Evolutionary conservation across 352 stramenopile species (phyloP).

Genomic region (Pythium vanterpoolii): DNA sequence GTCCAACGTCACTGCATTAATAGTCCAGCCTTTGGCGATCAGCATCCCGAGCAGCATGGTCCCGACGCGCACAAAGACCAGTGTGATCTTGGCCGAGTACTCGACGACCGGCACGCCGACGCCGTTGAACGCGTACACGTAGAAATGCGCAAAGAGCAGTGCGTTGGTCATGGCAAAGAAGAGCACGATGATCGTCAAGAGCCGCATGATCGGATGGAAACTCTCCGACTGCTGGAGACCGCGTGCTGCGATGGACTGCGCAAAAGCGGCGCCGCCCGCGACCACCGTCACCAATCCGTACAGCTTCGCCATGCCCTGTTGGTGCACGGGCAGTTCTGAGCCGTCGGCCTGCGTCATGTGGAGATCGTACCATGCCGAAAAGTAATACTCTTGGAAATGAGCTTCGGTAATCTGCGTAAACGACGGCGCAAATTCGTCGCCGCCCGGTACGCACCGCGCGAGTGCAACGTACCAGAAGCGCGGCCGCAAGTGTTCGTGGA

Average conservation of each 20-base stretch:
- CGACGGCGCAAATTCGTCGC: slow-evolving; percentile 54
- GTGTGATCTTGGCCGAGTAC: slow-evolving; percentile 63
- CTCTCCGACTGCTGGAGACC: slow-evolving; percentile 54
- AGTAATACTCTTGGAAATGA: slow-evolving; percentile 77
- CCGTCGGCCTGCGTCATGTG: slow-evolving; percentile 72
- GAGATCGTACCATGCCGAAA: slow-evolving; percentile 72
- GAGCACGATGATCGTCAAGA: slow-evolving; percentile 60
- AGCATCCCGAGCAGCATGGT: slow-evolving; percentile 72
- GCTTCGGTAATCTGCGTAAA: slow-evolving; percentile 66
- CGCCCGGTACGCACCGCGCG: slow-evolving; percentile 62
- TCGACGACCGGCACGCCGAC: slow-evolving; percentile 63
- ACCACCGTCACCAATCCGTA: slow-evolving; percentile 52
- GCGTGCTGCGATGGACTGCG: slow-evolving; percentile 45
- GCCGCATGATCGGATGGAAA: slow-evolving; percentile 76
- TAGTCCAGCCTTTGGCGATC: slow-evolving; percentile 78
- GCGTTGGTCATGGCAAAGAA: slow-evolving; percentile 63
- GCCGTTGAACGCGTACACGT: slow-evolving; percentile 57
- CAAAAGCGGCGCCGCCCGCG: slow-evolving; percentile 26
- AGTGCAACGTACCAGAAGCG: slow-evolving; percentile 76
- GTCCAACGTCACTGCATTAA: slow-evolving; percentile 59
- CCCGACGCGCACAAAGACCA: slow-evolving; percentile 68
- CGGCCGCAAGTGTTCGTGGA: slow-evolving; percentile 60
- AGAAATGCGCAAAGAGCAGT: slow-evolving; percentile 61
- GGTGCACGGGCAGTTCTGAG: slow-evolving; percentile 63
- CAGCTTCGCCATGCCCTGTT: slow-evolving; percentile 51